These are phyloP conservation scores for Colletotrichum sidae DNA, from an alignment of 2,329 filamentous ascomycete genomes.

Conservation along the genomic window DNA sequence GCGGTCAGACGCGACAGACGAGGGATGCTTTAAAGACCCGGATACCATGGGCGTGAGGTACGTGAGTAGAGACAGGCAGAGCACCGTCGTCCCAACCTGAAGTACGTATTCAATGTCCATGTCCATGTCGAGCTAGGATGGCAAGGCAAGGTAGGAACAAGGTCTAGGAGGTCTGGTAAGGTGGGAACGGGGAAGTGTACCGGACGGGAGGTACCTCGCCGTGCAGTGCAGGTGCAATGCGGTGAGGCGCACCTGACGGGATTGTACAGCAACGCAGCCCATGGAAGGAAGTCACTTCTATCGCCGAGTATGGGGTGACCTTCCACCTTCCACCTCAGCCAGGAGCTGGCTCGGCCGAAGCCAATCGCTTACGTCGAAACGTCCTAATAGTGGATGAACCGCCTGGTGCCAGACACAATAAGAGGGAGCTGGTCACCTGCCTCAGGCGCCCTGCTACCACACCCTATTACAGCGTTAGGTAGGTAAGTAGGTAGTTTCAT, in stretches of 20 bases:
- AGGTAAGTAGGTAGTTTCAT: too few relatives aligned
- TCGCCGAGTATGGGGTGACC: slow-evolving; percentile 21
- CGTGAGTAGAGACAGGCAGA: too few relatives aligned
- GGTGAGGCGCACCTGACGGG: background rate
- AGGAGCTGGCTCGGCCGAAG: slow-evolving; percentile 20
- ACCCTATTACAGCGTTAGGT: too few relatives aligned
- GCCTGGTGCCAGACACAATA: slow-evolving; percentile 19
- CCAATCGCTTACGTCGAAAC: slow-evolving; percentile 33
- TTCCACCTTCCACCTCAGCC: background rate
- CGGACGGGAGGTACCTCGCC: slow-evolving; percentile 9
- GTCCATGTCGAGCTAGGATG: too few relatives aligned
- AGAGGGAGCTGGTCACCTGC: slow-evolving; percentile 23
- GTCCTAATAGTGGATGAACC: slow-evolving; percentile 25
- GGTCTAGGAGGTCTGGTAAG: background rate
- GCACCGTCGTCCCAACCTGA: too few relatives aligned
- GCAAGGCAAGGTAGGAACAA: too few relatives aligned
- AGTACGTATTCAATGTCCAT: too few relatives aligned
- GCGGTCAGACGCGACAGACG: slow-evolving; percentile 29
- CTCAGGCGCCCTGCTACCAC: slow-evolving; percentile 2
- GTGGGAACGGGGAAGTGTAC: slow-evolving; percentile 22
- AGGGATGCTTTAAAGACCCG: slow-evolving; percentile 30
- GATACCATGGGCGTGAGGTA: slow-evolving; percentile 29
- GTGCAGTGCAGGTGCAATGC: background rate
- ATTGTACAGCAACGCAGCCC: background rate
- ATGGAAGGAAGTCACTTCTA: background rate